Conservation (phyloP, 352 stramenopile species). For the Globisporangium nagaii region DNA sequence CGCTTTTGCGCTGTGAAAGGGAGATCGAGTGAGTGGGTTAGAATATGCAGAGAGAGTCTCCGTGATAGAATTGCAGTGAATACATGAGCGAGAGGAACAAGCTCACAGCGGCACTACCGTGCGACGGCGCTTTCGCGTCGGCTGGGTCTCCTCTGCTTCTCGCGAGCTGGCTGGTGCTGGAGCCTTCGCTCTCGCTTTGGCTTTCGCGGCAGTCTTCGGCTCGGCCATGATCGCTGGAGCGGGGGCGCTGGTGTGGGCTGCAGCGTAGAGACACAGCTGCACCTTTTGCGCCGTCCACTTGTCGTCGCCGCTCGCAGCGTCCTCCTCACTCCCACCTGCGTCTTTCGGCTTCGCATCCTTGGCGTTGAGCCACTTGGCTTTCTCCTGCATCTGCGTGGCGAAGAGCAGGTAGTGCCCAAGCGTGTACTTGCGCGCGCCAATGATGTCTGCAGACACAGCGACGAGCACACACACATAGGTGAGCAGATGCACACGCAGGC, state of each 20-base stretch:
- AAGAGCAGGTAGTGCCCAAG: conserved; percentile 68
- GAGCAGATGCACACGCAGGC: no score
- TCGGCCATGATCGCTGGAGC: neutral
- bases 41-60: neutral
- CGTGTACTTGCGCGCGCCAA: conserved; percentile 76
- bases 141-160: conserved; percentile 9
- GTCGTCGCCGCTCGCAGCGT: conserved; percentile 13
- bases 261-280: conserved; percentile 66
- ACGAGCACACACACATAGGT: neutral
- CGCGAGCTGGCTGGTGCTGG: neutral
- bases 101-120: no score
- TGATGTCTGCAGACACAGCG: conserved; percentile 28
- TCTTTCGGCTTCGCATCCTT: conserved; percentile 24
- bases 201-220: conserved; percentile 7
- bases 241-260: conserved; percentile 9
- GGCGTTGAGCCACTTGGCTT: conserved; percentile 56
- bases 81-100: no score
- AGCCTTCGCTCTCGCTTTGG: conserved; percentile 5
- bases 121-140: conserved; percentile 10
- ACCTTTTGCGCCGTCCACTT: conserved; percentile 62
- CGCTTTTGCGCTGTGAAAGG: no score
- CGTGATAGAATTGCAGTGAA: neutral
- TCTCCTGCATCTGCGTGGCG: conserved; percentile 37
- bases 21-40: neutral
- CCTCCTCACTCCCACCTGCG: conserved; percentile 6